Conservation (phyloP, 2,329 filamentous ascomycete species). For the Orbilia ellipsospora region DNA sequence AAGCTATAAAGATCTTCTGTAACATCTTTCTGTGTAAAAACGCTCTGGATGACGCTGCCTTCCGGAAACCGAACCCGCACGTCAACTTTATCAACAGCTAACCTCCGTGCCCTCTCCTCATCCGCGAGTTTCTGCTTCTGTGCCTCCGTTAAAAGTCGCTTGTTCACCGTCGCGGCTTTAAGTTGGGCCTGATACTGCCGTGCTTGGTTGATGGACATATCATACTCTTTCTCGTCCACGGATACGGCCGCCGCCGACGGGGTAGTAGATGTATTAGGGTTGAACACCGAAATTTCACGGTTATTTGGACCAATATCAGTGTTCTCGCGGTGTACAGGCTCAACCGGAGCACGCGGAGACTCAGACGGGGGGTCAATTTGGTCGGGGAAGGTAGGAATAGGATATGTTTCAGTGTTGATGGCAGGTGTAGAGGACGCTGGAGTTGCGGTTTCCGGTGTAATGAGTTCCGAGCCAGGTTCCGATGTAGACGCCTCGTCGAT, state of each 20-base stretch:
- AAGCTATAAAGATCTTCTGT: slow-evolving; percentile 78
- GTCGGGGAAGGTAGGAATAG: slow-evolving; percentile 42
- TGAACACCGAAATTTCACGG: slow-evolving; percentile 76
- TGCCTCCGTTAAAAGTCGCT: slow-evolving; percentile 81
- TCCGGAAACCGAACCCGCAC: slow-evolving; percentile 90
- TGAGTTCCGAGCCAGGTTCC: slow-evolving; percentile 24
- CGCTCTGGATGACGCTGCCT: slow-evolving; percentile 78
- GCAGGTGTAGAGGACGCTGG: slow-evolving; percentile 24
- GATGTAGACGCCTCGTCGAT: slow-evolving; percentile 26
- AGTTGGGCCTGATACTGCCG: slow-evolving; percentile 78
- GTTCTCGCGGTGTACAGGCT: slow-evolving; percentile 52
- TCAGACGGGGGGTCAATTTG: slow-evolving; percentile 55
- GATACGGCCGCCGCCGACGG: slow-evolving; percentile 74
- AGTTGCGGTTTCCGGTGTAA: slow-evolving; percentile 26
- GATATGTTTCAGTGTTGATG: slow-evolving; percentile 36
- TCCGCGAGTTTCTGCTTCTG: slow-evolving; percentile 77
- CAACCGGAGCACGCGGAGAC: slow-evolving; percentile 31
- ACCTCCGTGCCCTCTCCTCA: slow-evolving; percentile 69
- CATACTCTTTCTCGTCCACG: slow-evolving; percentile 74
- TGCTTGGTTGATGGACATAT: slow-evolving; percentile 79
- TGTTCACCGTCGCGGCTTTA: slow-evolving; percentile 73
- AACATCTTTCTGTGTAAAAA: slow-evolving; percentile 75
- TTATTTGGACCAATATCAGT: slow-evolving; percentile 59
- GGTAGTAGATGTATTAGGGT: slow-evolving; percentile 77
- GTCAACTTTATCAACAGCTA: slow-evolving; percentile 74